Percentiles rank a stretch among this genome's conserved stretches.
Conservation (phyloP, 176 grass and related monocot genomes). For the Tillandsia fasciculata region DNA sequence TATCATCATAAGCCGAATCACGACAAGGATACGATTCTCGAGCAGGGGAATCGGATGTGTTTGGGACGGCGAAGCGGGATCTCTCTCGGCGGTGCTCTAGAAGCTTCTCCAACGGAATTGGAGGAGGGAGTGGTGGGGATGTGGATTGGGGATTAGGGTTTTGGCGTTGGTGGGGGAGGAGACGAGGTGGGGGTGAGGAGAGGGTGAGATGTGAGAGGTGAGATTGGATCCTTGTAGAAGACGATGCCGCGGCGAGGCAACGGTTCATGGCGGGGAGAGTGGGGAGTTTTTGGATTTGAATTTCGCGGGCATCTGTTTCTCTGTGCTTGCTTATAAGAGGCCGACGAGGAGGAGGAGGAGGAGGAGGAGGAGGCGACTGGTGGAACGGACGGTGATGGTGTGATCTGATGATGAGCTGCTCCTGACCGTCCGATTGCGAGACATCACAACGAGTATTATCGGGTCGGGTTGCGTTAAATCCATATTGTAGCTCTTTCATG, state of each 20-base stretch:
- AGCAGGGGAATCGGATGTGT: not conserved
- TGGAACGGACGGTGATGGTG: not conserved
- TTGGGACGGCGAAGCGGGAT: not conserved
- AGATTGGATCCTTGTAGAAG: not conserved
- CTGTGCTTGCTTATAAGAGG: not conserved
- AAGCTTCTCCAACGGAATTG: not conserved
- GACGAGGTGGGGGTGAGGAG: not conserved
- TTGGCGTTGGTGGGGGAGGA: not conserved
- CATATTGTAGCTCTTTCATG: no score
- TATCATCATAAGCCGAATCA: slow-evolving; percentile 8
- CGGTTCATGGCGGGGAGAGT: not conserved
- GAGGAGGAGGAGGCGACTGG: not conserved
- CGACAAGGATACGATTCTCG: not conserved
- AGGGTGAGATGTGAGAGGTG: not conserved
- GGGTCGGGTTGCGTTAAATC: no score
- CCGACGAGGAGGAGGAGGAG: not conserved
- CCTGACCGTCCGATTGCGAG: no score
- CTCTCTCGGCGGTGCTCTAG: not conserved
- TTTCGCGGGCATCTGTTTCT: not conserved
- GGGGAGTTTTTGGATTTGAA: not conserved
- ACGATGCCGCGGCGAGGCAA: not conserved
- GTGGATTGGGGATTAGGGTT: not conserved
- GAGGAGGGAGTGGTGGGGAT: not conserved
- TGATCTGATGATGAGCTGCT: not conserved
- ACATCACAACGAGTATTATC: no score